Base-by-base conservation (phyloP, 352 stramenopile species). In the Peronospora belbahrii region DNA sequence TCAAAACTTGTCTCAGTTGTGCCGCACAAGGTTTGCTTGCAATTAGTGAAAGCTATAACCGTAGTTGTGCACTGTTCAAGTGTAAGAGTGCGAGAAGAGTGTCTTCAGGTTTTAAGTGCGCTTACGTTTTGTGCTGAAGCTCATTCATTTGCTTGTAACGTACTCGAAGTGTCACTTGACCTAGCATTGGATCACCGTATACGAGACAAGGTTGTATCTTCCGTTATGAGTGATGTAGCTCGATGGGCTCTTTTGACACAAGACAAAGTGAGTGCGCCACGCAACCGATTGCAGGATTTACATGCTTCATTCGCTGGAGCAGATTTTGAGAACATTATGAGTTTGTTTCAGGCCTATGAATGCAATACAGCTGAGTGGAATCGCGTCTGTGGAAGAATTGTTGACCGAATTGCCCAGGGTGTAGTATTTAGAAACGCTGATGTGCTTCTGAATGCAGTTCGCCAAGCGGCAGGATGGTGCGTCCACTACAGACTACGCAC, bases 401-500 rank as follows among this genome's bases (percentile, higher is more conserved):
- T 50, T 14, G 42, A 42, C 10, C 49, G 48, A 31, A 36, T 32
- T 39, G 28, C 22, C 9, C 18, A 1, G 15, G 35, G 40, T 11
- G 10, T 20, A 19, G 27, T 17, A 2, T 9, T 50, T 8, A 52
- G 36, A 22, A 70, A 64, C 40, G 51, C 57, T 0, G 50, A 46
- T 20, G 31, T 70, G 2, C 9, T 80, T 11, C 22, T 65, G 4
- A 42, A 28, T 38, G 65, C 56, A 18, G 57, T 86, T 18, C 67
- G 56, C 7, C 60, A 83, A 65, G 68, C 73, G 17, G 75, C 79
- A 13, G 56, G 40, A 11, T 94, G 80, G 78, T 84, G 78, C 31
- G 60, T 90, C 14, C 63, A 85, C 10, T 80, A 77, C 38, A 66
- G 82, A 33, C 53, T 94, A 22, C 74, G 82, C 10, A 89, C 82